Evolutionary conservation across 192 early-diverging fungal species (phyloP).

Genomic region (Gryganskiella cystojenkinii): DNA sequence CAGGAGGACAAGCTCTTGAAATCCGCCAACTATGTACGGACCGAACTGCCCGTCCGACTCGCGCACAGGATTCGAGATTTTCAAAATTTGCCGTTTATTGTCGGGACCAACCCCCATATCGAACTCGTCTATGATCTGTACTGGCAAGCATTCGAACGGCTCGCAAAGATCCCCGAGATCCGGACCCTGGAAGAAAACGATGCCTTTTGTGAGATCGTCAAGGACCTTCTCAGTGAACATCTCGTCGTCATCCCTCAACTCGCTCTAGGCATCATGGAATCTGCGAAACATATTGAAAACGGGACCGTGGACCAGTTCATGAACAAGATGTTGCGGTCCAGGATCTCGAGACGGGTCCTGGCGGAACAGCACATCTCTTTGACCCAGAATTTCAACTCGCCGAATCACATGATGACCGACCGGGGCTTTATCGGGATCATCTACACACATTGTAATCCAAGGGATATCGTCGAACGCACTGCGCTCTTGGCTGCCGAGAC

Average conservation of each 20-base stretch:
- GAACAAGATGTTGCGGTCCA: constrained; percentile 87
- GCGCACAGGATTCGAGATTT: constrained; percentile 88
- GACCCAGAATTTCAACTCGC: constrained; percentile 63
- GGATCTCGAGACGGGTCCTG: constrained; percentile 90
- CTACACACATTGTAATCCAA: constrained; percentile 66
- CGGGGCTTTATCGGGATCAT: constrained; percentile 70
- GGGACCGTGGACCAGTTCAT: constrained; percentile 86
- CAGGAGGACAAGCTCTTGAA: constrained; percentile 81
- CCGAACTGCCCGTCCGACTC: constrained; percentile 90
- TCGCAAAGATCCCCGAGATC: constrained; percentile 77
- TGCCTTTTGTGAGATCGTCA: constrained; percentile 74
- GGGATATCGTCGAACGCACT: constrained; percentile 48
- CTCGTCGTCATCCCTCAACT: constrained; percentile 84
- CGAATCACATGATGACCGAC: constrained; percentile 35
- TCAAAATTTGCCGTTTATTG: constrained; percentile 94
- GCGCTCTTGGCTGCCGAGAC: constrained; percentile 36
- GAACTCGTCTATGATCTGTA: constrained; percentile 87
- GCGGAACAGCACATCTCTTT: constrained; percentile 93
- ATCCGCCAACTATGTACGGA: constrained; percentile 83
- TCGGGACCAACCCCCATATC: constrained; percentile 96
- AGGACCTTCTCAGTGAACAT: constrained; percentile 74
- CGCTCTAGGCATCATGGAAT: constrained; percentile 86
- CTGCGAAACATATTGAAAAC: constrained; percentile 72
- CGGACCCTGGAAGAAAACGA: constrained; percentile 82
- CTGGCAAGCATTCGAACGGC: constrained; percentile 77